Evolutionary conservation across 2,329 filamentous ascomycete species (phyloP), one percentile per base, ranked within the genome.

Genomic region (Dryadomyces sulphureus): DNA sequence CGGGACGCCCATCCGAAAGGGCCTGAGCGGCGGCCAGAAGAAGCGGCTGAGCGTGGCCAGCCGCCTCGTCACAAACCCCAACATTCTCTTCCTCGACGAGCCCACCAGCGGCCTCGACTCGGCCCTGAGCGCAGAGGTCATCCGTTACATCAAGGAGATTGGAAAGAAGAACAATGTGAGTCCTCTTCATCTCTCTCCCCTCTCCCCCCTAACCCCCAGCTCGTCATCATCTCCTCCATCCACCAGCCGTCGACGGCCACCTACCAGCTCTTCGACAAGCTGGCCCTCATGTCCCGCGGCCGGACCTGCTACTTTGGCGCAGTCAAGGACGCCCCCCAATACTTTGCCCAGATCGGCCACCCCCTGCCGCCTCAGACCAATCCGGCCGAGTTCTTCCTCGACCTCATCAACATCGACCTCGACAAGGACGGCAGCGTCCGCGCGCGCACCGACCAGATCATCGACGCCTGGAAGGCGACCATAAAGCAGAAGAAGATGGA

Each of bases 21-120:
- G 87, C 14, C 78, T 94, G 48, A 86, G 81, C 51, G 87, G 87
- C 42, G 87, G 86, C 1, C 86, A 94, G 65, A 93, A 92, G 67
- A 73, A 84, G 35, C 72, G 87, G 44, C 71, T 90, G 7, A 84
- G 83, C 53, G 79, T 93, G 5, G 86, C 85, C 1, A 84, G 81
- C 50, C 84, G 87, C 57, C 70, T 94, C 32, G 84, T 93, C 55
- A 90, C 85, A 1, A 79, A 73, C 48, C 86, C 87, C 0, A 84
- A 81, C 60, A 78, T 93, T 7, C 43, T 94, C 21, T 92, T 94
- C 57, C 64, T 93, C 27, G 84, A 92, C 57, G 85, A 92, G 61
- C 85, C 85, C 1, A 94, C 86, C 0, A 87, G 81, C 52, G 87
- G 87, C 8, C 67, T 93, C 9, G 87, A 94, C 59, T 89, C 84